Evolutionary conservation across 257 asterid species (phyloP).

Genomic region (Jaltomata sinuosa): DNA sequence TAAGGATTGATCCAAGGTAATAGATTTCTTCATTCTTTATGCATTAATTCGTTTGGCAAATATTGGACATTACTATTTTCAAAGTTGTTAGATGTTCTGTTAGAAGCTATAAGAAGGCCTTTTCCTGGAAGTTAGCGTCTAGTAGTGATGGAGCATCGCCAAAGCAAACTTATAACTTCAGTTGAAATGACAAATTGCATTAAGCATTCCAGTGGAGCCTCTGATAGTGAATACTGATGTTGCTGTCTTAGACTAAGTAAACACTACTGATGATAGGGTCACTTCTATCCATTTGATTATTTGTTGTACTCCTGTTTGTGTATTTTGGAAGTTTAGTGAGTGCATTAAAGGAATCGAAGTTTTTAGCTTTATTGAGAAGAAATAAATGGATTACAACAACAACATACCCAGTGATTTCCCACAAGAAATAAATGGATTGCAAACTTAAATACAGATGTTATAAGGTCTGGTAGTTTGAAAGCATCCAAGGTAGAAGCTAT

Average conservation of each 20-base stretch:
- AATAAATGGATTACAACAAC: neutral
- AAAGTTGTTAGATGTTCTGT: neutral
- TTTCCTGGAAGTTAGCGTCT: neutral
- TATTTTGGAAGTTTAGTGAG: neutral
- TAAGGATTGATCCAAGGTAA: constrained; percentile 87
- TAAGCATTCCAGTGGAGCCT: neutral
- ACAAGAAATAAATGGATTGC: neutral
- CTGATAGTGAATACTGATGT: neutral
- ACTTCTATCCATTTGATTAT: neutral
- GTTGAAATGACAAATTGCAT: neutral
- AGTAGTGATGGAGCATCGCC: neutral
- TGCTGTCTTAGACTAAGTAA: neutral
- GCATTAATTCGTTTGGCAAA: neutral
- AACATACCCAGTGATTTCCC: too few relatives aligned
- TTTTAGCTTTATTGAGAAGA: neutral
- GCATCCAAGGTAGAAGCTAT: neutral
- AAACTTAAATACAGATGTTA: neutral
- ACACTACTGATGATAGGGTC: neutral
- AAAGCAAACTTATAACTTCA: neutral
- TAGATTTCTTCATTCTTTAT: neutral
- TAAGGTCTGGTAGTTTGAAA: neutral
- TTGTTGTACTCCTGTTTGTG: neutral
- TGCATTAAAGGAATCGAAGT: neutral
- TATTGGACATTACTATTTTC: neutral
- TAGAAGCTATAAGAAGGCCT: neutral